phyloP scores from a whole-genome alignment of 2,329 filamentous ascomycete species.

The Epichloe sylvatica region DNA sequence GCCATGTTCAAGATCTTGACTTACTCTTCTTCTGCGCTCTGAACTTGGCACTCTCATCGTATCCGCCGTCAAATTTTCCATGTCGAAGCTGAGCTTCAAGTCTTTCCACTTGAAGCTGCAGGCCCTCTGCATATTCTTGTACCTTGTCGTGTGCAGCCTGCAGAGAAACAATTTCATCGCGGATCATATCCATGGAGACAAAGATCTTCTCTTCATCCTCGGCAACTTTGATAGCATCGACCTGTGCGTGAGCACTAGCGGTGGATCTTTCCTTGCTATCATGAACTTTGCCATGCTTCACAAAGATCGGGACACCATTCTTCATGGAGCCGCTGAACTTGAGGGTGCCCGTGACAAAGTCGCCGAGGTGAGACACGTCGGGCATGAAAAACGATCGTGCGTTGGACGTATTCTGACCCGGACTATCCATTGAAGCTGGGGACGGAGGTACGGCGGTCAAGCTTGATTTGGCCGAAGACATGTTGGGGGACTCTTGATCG shows the following conservation, averaged over 20 bases:
- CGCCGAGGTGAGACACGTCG: slow-evolving; percentile 39
- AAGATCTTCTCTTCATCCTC: slow-evolving; percentile 44
- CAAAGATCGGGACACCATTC: slow-evolving; percentile 42
- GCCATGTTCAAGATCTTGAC: slow-evolving; percentile 13
- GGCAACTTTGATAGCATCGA: slow-evolving; percentile 37
- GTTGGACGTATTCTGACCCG: slow-evolving; percentile 26
- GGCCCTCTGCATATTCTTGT: slow-evolving; percentile 38
- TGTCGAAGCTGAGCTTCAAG: slow-evolving; percentile 36
- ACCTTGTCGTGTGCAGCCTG: slow-evolving; percentile 43
- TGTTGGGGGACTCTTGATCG: slow-evolving; percentile 18
- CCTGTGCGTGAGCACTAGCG: slow-evolving; percentile 27
- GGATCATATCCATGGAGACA: slow-evolving; percentile 48
- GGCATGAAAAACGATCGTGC: slow-evolving; percentile 40
- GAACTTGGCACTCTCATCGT: slow-evolving; percentile 30
- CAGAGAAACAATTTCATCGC: slow-evolving; percentile 40
- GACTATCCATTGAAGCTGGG: slow-evolving; percentile 20
- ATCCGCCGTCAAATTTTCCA: slow-evolving; percentile 29
- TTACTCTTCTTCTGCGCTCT: slow-evolving; percentile 42
- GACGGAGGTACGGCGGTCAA: slow-evolving; percentile 28
- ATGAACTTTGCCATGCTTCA: slow-evolving; percentile 38
- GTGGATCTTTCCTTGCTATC: slow-evolving; percentile 25
- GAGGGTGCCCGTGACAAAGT: slow-evolving; percentile 42
- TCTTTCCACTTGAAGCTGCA: slow-evolving; percentile 36
- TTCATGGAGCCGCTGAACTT: slow-evolving; percentile 35
- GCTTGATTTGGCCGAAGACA: slow-evolving; percentile 28